Base-by-base conservation (phyloP, 2,329 filamentous ascomycete genomes). In the Calcarisporium arbuscula region DNA sequence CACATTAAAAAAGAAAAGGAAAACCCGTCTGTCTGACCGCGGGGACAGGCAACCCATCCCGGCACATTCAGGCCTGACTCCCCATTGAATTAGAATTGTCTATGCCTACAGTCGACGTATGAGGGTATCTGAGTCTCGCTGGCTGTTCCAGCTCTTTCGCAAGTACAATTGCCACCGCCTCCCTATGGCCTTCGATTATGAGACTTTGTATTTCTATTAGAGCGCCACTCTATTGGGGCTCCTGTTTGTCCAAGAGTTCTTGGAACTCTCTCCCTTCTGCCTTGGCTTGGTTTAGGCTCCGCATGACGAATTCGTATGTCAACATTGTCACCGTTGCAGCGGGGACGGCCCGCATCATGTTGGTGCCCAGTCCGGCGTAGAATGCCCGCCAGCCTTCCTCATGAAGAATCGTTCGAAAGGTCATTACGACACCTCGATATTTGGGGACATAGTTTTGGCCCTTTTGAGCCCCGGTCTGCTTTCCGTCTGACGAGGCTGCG, bases 301-400 rank as follows among this genome's bases (percentile, higher is more conserved):
- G 62, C 74, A 78, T 78, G 32, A 71, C 64, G 48, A 82, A 92
- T 63, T 98, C 92, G 54, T 95, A 98, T 10, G 90, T 96, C 54
- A 96, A 71, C 82, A 98, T 94, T 4, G 92, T 98, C 18, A 94
- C 95, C 52, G 94, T 94, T 15, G 92, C 90, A 16, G 92, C 88
- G 20, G 92, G 92, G 10, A 98, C 82, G 7, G 92, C 92, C 37
- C 92, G 77, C 70, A 96, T 87, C 78, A 98, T 85, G 62, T 98
- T 98, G 31, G 90, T 95, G 23, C 92, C 92, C 70, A 98, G 87
- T 22, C 92, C 92, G 17, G 89, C 90, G 57, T 98, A 98, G 51
- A 98, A 96, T 4, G 90, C 90, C 42, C 84, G 74, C 89, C 90
- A 95, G 6, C 92, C 92, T 60, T 98, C 92, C 59, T 98, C 92